Percentiles rank a stretch among this genome's conserved stretches.
Evolutionary conservation across 108 stramenopile species (phyloP).

Genomic region (Cyclostephanos invisitatus): DNA sequence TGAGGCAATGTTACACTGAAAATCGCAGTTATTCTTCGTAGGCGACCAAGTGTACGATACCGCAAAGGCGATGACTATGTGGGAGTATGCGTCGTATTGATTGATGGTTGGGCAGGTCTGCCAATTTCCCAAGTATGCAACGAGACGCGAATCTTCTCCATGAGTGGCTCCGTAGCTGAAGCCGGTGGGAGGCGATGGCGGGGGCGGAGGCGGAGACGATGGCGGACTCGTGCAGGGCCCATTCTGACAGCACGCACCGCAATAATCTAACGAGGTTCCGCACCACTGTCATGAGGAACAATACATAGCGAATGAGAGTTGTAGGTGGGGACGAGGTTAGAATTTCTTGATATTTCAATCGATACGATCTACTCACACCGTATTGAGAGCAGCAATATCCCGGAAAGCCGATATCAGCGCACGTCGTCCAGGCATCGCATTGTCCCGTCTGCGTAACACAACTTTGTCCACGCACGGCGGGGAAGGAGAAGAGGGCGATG

Average conservation of each 20-base stretch:
- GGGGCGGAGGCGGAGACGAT: slow-evolving; percentile 21
- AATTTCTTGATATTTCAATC: neutral
- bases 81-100: slow-evolving; percentile 55
- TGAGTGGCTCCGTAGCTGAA: slow-evolving; percentile 25
- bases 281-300: neutral
- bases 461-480: neutral
- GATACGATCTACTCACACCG: neutral
- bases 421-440: neutral
- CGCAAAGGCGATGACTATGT: slow-evolving; percentile 62
- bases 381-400: slow-evolving; percentile 10
- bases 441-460: neutral
- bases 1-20: slow-evolving; percentile 45
- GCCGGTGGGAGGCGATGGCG: slow-evolving; percentile 14
- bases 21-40: slow-evolving; percentile 42
- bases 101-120: slow-evolving; percentile 56
- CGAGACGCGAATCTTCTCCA: slow-evolving; percentile 50
- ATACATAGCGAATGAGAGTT: no score
- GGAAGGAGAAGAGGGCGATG: neutral
- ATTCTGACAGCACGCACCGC: slow-evolving; percentile 33
- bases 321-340: neutral
- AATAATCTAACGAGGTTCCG: slow-evolving; percentile 2
- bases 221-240: slow-evolving; percentile 21
- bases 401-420: neutral
- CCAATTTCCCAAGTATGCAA: slow-evolving; percentile 71
- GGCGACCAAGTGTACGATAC: slow-evolving; percentile 54